phyloP scores from a whole-genome alignment of 2,329 filamentous ascomycete species.

The Pyrenophora tritici-repentis region DNA sequence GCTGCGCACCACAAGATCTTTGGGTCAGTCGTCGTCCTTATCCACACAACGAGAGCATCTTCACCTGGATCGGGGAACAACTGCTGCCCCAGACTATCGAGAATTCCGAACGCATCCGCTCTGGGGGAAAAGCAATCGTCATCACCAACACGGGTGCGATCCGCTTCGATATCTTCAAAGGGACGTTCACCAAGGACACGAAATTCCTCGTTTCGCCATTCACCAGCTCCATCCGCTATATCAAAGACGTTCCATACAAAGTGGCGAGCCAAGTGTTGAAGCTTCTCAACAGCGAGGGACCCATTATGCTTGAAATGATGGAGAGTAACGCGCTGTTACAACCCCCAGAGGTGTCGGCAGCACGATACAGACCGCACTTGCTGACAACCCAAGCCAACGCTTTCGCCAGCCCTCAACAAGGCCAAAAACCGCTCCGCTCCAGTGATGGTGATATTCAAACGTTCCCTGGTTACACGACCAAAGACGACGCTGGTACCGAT shows the following conservation, averaged over 20 bases:
- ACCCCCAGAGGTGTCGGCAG: slow-evolving; percentile 53
- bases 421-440: slow-evolving; percentile 16
- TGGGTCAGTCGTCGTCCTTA: slow-evolving; percentile 84
- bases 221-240: slow-evolving; percentile 73
- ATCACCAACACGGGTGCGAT: slow-evolving; percentile 90
- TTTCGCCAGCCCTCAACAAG: slow-evolving; percentile 9
- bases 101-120: slow-evolving; percentile 45
- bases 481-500: slow-evolving; percentile 79
- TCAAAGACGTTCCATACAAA: slow-evolving; percentile 80
- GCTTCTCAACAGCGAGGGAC: slow-evolving; percentile 62
- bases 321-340: slow-evolving; percentile 46
- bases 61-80: slow-evolving; percentile 75
- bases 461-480: slow-evolving; percentile 85
- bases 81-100: slow-evolving; percentile 72
- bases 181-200: slow-evolving; percentile 84
- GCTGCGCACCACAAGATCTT: slow-evolving; percentile 79
- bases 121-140: slow-evolving; percentile 68
- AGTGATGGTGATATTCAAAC: slow-evolving; percentile 40
- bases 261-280: slow-evolving; percentile 71
- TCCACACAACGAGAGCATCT: slow-evolving; percentile 74
- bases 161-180: slow-evolving; percentile 94
- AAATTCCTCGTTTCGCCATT: slow-evolving; percentile 90
- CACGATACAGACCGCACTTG: slow-evolving; percentile 28
- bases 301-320: slow-evolving; percentile 50
- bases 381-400: slow-evolving; percentile 5